These are phyloP conservation scores for Saitozyma sp. DNA, from an alignment of 768 basidiomycete species.

Conservation along the genomic window DNA sequence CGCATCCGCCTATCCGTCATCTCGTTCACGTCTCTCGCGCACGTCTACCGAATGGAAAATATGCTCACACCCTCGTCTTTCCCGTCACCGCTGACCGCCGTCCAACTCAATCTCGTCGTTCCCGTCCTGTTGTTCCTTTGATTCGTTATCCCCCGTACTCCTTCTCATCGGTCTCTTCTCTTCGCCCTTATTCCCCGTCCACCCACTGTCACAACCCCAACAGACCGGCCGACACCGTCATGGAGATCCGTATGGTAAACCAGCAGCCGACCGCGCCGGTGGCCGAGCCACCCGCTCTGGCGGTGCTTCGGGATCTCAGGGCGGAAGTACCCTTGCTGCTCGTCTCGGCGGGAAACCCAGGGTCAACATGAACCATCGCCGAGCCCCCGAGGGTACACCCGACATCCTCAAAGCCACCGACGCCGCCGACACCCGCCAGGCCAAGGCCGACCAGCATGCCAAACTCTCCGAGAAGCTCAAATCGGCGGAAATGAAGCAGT, in stretches of 20 bases:
- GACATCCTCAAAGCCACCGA: slow-evolving; percentile 14
- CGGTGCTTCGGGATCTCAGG: not conserved
- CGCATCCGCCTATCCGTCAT: not conserved
- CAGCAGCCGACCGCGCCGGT: not conserved
- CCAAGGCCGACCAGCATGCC: slow-evolving; percentile 2
- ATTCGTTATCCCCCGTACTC: slow-evolving; percentile 1
- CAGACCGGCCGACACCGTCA: slow-evolving; percentile 20
- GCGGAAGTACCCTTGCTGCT: slow-evolving; percentile 1
- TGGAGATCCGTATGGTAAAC: slow-evolving; percentile 10
- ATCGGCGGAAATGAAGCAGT: slow-evolving; percentile 37
- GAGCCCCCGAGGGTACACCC: slow-evolving; percentile 16
- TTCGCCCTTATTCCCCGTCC: slow-evolving; percentile 4
- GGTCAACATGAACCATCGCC: slow-evolving; percentile 9
- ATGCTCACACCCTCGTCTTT: slow-evolving; percentile 5
- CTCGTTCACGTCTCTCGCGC: not conserved
- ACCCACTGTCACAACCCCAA: not conserved
- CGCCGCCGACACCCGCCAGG: slow-evolving; percentile 16
- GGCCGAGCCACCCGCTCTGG: slow-evolving; percentile 1
- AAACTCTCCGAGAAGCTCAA: slow-evolving; percentile 29
- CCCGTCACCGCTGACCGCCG: not conserved
- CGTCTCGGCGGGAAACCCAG: slow-evolving; percentile 2
- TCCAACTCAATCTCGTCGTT: not conserved
- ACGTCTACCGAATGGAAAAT: slow-evolving; percentile 1
- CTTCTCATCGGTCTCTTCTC: slow-evolving; percentile 5
- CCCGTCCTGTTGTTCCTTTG: slow-evolving; percentile 6